Evolutionary conservation across 2,329 filamentous ascomycete genomes (phyloP).

Genomic region (Microsporum ferrugineum): DNA sequence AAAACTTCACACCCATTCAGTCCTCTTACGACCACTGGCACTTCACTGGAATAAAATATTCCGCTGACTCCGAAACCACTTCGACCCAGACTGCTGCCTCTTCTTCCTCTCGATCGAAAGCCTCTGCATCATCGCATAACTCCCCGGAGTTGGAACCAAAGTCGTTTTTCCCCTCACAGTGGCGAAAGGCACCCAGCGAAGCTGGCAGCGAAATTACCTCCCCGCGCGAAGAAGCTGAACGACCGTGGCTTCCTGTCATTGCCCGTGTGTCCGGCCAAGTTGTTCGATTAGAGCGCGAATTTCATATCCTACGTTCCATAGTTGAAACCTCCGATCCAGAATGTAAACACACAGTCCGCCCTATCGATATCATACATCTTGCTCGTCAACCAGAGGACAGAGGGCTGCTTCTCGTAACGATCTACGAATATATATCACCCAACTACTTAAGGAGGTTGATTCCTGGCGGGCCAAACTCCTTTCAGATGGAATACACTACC

Average conservation of each 20-base stretch:
- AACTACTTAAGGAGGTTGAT: constrained; percentile 62
- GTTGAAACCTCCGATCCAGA: constrained; percentile 59
- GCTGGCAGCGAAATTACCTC: constrained; percentile 34
- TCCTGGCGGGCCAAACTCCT: constrained; percentile 67
- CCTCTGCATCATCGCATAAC: constrained; percentile 33
- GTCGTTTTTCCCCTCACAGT: constrained; percentile 34
- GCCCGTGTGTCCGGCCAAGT: constrained; percentile 74
- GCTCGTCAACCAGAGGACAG: constrained; percentile 57
- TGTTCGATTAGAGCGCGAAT: constrained; percentile 75
- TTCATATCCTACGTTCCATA: constrained; percentile 66
- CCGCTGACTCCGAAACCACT: constrained; percentile 35
- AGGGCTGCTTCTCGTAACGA: constrained; percentile 60
- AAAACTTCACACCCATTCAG: constrained; percentile 40
- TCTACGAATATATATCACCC: constrained; percentile 66
- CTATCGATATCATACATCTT: constrained; percentile 66
- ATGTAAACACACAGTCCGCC: constrained; percentile 64
- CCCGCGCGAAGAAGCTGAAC: constrained; percentile 30
- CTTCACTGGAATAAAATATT: constrained; percentile 50
- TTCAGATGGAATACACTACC: constrained; percentile 43
- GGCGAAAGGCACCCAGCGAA: constrained; percentile 42
- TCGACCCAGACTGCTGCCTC: constrained; percentile 20
- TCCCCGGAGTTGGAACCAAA: constrained; percentile 34
- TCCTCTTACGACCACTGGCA: constrained; percentile 85
- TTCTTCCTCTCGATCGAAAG: constrained; percentile 35
- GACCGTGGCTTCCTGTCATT: constrained; percentile 52